Percentiles rank a stretch among this genome's conserved stretches.
These are phyloP conservation scores for Cordyceps cateniannulata DNA, from an alignment of 2,329 filamentous ascomycete species.

Conservation along the genomic window DNA sequence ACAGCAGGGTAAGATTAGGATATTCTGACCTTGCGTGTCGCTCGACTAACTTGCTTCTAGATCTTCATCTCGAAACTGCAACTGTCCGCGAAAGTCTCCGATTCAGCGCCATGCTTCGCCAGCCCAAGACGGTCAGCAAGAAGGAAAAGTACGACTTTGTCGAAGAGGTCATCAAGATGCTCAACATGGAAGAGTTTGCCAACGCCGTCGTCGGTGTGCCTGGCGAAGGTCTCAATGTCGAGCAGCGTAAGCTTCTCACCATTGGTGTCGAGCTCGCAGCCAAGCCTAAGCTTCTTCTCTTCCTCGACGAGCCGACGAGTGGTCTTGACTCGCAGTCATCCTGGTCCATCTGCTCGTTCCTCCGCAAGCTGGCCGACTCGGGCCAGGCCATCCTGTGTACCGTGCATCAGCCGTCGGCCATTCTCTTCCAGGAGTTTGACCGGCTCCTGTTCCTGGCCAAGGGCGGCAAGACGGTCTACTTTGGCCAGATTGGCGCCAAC, in stretches of 20 bases:
- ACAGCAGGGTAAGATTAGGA: slow-evolving; percentile 44
- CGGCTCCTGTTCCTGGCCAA: slow-evolving; percentile 56
- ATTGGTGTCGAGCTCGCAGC: slow-evolving; percentile 55
- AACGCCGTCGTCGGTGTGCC: slow-evolving; percentile 59
- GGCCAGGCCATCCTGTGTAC: slow-evolving; percentile 50
- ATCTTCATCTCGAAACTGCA: slow-evolving; percentile 49
- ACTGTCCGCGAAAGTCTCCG: slow-evolving; percentile 49
- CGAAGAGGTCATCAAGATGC: slow-evolving; percentile 58
- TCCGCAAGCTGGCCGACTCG: slow-evolving; percentile 52
- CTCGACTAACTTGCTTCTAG: slow-evolving; percentile 20
- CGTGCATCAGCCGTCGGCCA: slow-evolving; percentile 48
- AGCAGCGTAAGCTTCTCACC: slow-evolving; percentile 55
- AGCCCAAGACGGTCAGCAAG: slow-evolving; percentile 45
- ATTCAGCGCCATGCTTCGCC: slow-evolving; percentile 52
- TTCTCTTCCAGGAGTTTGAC: slow-evolving; percentile 52
- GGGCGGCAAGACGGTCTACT: slow-evolving; percentile 63
- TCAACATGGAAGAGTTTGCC: slow-evolving; percentile 61
- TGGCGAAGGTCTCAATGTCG: slow-evolving; percentile 54
- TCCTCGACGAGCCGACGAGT: slow-evolving; percentile 55
- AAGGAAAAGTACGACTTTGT: slow-evolving; percentile 56
- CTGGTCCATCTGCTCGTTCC: slow-evolving; percentile 56
- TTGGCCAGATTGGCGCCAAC: slow-evolving; percentile 58
- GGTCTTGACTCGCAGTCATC: slow-evolving; percentile 59
- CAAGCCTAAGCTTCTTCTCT: slow-evolving; percentile 52
- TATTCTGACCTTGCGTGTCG: background rate